Evolutionary conservation across 495 filamentous ascomycete species (phyloP), one percentile per base, ranked within the genome.

Genomic region (Cenococcum geophilum): DNA sequence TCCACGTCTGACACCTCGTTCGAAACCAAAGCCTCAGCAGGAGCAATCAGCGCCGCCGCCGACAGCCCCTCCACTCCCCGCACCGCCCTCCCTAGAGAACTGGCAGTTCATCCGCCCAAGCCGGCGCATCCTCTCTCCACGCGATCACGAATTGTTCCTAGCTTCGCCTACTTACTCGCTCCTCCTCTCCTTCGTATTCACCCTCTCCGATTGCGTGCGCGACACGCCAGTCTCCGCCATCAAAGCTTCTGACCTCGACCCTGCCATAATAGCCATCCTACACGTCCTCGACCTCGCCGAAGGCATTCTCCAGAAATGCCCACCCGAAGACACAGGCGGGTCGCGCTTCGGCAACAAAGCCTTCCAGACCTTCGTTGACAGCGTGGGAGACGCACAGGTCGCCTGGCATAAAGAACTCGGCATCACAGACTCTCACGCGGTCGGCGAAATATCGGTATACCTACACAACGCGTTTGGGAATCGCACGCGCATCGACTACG

Each of bases 291-390:
- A 86, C 48, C 77, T 81, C 34, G 80, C 89, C 11, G 83, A 86
- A 55, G 71, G 76, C 2, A 75, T 89, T 9, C 76, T 92, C 5
- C 73, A 76, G 1, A 73, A 79, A 27, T 84, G 86, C 50, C 95
- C 95, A 1, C 86, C 95, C 1, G 79, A 88, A 62, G 90, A 97
- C 58, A 85, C 89, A 65, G 87, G 84, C 43, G 89, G 89, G 25
- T 96, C 91, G 5, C 83, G 93, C 40, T 99, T 99, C 68, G 95
- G 93, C 34, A 99, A 99, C 73, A 89, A 89, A 55, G 79, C 86
- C 34, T 99, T 99, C 75, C 86, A 89, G 58, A 74, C 81, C 62
- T 89, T 95, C 67, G 81, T 96, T 59, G 88, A 95, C 74, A 82
- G 83, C 54, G 79, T 90, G 25, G 78, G 79, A n/a, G 72, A 75